These are phyloP conservation scores for Picea engelmannii DNA, from an alignment of 83 land plant genomes.

Conservation along the genomic window DNA sequence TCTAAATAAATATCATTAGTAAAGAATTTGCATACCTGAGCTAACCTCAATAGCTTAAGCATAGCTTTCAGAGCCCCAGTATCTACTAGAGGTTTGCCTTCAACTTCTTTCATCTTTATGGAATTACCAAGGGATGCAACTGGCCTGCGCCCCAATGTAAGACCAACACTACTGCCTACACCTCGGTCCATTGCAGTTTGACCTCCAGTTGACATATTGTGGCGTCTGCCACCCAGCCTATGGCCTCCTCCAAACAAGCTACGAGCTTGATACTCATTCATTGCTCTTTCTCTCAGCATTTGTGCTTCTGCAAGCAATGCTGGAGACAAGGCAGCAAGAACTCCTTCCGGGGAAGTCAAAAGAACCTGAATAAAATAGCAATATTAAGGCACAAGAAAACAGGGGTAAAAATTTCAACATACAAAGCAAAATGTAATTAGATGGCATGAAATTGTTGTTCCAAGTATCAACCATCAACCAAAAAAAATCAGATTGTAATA, in stretches of 20 bases:
- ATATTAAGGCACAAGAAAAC: not conserved
- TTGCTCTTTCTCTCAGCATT: slow-evolving; percentile 86
- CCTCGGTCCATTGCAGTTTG: slow-evolving; percentile 78
- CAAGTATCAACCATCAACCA: not conserved
- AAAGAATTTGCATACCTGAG: slow-evolving; percentile 63
- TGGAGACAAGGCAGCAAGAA: slow-evolving; percentile 79
- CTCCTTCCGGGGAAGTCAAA: slow-evolving; percentile 90
- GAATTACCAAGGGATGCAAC: slow-evolving; percentile 41
- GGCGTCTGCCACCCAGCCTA: slow-evolving; percentile 57
- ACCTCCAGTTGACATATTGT: slow-evolving; percentile 56
- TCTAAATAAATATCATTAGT: not conserved
- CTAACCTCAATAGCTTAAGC: slow-evolving; percentile 78
- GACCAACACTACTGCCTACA: slow-evolving; percentile 60
- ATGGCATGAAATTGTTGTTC: not conserved
- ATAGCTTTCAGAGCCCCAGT: slow-evolving; percentile 74
- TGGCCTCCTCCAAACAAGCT: slow-evolving; percentile 67
- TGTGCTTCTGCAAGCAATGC: slow-evolving; percentile 97
- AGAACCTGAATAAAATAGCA: slow-evolving; percentile 67
- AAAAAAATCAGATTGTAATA: not conserved
- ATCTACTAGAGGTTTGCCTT: slow-evolving; percentile 89
- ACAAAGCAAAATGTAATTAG: not conserved
- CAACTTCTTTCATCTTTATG: slow-evolving; percentile 71
- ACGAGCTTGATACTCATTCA: slow-evolving; percentile 71
- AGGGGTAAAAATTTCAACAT: not conserved
- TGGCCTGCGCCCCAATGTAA: slow-evolving; percentile 57